Conservation (phyloP, 2,329 filamentous ascomycete genomes). For the Orbilia quercus region DNA sequence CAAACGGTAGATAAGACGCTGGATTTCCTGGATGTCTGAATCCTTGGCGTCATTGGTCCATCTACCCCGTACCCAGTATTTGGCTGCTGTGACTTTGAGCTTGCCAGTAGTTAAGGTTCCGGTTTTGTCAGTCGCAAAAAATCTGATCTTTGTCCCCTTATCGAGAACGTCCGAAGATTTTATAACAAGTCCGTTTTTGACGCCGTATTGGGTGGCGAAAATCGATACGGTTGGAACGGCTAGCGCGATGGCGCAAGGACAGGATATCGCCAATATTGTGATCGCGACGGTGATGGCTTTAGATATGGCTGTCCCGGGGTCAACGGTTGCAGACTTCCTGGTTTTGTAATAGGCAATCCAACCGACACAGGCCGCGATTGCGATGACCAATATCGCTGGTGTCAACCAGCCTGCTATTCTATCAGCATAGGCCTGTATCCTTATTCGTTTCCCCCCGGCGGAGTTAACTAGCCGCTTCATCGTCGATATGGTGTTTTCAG, state of each 20-base stretch:
- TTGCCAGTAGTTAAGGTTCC: slow-evolving; percentile 76
- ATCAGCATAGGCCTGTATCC: slow-evolving; percentile 76
- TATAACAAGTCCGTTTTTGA: slow-evolving; percentile 75
- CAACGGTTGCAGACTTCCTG: slow-evolving; percentile 8
- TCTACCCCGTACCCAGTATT: slow-evolving; percentile 59
- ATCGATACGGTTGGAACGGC: slow-evolving; percentile 83
- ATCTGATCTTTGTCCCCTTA: slow-evolving; percentile 70
- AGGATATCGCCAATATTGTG: slow-evolving; percentile 79
- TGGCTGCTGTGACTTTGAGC: slow-evolving; percentile 65
- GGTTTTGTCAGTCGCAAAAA: slow-evolving; percentile 84
- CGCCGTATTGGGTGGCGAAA: slow-evolving; percentile 75
- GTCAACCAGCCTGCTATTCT: slow-evolving; percentile 63
- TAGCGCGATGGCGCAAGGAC: slow-evolving; percentile 80
- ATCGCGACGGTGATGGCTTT: slow-evolving; percentile 78
- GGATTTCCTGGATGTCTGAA: slow-evolving; percentile 33
- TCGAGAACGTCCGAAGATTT: slow-evolving; percentile 75
- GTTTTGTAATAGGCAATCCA: slow-evolving; percentile 39
- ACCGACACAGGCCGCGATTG: slow-evolving; percentile 10
- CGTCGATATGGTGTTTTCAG: slow-evolving; percentile 76
- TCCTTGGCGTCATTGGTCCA: slow-evolving; percentile 31
- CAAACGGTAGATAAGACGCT: slow-evolving; percentile 25
- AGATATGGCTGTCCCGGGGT: slow-evolving; percentile 60
- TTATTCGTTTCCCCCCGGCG: slow-evolving; percentile 75
- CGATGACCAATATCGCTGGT: slow-evolving; percentile 22
- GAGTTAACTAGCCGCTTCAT: slow-evolving; percentile 79